Evolutionary conservation across 1,139 yeast species (phyloP).

Genomic region (Hemisphaericaspora xylofermentans): DNA sequence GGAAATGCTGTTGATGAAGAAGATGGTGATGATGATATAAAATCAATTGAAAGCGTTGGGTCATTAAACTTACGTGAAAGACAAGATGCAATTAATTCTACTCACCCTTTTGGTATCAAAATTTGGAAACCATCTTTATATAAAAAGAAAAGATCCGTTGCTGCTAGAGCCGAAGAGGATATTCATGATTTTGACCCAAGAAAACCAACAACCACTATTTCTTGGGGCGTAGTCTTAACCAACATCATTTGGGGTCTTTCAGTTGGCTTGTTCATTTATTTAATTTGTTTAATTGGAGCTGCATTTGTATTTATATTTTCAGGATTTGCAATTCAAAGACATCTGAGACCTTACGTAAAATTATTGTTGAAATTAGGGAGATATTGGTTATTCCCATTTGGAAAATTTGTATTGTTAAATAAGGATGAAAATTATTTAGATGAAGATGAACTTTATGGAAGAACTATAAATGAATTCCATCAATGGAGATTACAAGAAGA

Average conservation of each 20-base stretch:
- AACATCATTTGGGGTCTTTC: slow-evolving; percentile 75
- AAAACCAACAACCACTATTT: slow-evolving; percentile 47
- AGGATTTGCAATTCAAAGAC: slow-evolving; percentile 45
- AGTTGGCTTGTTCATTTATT: slow-evolving; percentile 62
- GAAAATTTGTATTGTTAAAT: slow-evolving; percentile 77
- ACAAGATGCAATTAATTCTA: slow-evolving; percentile 92
- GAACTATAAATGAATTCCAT: slow-evolving; percentile 79
- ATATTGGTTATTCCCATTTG: slow-evolving; percentile 83
- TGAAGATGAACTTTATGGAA: slow-evolving; percentile 89
- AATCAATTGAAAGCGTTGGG: slow-evolving; percentile 62
- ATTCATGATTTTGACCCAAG: slow-evolving; percentile 74
- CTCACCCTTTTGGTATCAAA: slow-evolving; percentile 97
- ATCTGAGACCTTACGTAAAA: slow-evolving; percentile 54
- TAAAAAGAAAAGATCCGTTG: slow-evolving; percentile 89
- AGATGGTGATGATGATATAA: slow-evolving; percentile 21
- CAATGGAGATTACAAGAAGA: slow-evolving; percentile 85
- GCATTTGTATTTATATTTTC: slow-evolving; percentile 41
- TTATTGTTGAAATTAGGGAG: slow-evolving; percentile 63
- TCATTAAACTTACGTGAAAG: slow-evolving; percentile 89
- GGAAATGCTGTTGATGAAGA: slow-evolving; percentile 1
- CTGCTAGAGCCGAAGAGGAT: slow-evolving; percentile 88
- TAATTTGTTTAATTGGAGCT: slow-evolving; percentile 51
- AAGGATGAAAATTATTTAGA: slow-evolving; percentile 77
- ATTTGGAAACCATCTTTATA: slow-evolving; percentile 98
- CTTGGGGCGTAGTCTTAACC: slow-evolving; percentile 66